A percentile compares a stretch with the other conserved stretches of the same genome.
Evolutionary conservation across 2,329 filamentous ascomycete genomes (phyloP).

Genomic region (Botrytis porri): DNA sequence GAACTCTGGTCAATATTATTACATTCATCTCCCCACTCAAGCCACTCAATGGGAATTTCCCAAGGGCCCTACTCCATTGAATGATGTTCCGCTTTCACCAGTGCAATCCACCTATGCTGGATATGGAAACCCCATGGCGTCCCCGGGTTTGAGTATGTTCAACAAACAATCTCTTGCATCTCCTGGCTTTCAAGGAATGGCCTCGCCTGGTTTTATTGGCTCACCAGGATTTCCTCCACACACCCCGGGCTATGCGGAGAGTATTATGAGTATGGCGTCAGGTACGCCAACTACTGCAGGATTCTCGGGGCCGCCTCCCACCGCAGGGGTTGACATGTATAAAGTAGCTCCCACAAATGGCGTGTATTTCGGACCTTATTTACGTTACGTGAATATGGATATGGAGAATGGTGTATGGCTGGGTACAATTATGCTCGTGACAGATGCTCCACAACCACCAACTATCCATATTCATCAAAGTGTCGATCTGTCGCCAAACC

Average conservation of each 20-base stretch:
- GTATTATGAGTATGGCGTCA: slow-evolving; percentile 76
- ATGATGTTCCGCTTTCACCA: slow-evolving; percentile 77
- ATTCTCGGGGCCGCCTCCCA: slow-evolving; percentile 84
- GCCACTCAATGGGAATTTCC: slow-evolving; percentile 99
- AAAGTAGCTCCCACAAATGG: slow-evolving; percentile 91
- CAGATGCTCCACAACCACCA: slow-evolving; percentile 85
- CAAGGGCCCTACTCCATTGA: slow-evolving; percentile 87
- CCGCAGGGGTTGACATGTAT: slow-evolving; percentile 88
- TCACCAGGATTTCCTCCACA: slow-evolving; percentile 83
- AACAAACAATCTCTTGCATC: slow-evolving; percentile 61
- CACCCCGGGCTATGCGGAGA: slow-evolving; percentile 80
- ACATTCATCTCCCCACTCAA: slow-evolving; percentile 92
- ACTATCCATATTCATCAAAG: slow-evolving; percentile 95
- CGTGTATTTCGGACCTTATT: slow-evolving; percentile 95
- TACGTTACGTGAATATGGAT: slow-evolving; percentile 97
- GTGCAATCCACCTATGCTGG: slow-evolving; percentile 46
- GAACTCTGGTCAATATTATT: slow-evolving; percentile 97
- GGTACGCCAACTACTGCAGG: slow-evolving; percentile 74
- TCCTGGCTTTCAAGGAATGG: slow-evolving; percentile 15
- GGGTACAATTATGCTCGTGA: slow-evolving; percentile 89
- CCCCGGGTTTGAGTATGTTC: slow-evolving; percentile 56
- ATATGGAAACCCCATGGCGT: slow-evolving; percentile 70
- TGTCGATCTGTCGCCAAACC: slow-evolving; percentile 86
- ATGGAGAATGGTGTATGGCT: slow-evolving; percentile 86
- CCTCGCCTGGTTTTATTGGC: slow-evolving; percentile 15